Percentiles rank a stretch among this genome's conserved stretches.
Conservation (phyloP, 2,329 filamentous ascomycete genomes). For the Aspergillus ustus region DNA sequence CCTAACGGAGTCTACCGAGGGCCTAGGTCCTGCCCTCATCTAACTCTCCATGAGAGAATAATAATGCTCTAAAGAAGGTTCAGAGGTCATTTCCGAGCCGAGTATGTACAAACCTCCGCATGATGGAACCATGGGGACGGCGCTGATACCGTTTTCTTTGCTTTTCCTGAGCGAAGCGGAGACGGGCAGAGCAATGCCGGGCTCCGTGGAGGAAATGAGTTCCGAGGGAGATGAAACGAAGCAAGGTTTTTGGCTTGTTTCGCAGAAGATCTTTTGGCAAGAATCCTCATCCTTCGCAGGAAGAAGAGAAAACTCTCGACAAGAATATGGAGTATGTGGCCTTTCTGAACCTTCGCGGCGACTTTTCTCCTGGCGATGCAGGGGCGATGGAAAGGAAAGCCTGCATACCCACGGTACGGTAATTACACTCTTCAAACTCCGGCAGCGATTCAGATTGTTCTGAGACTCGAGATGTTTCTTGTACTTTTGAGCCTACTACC, state of each 20-base stretch:
- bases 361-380: constrained; percentile 15
- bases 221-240: constrained; percentile 12
- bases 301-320: constrained; percentile 6
- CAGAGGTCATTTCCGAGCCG: neutral
- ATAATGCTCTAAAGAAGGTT: neutral
- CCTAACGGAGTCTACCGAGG: constrained; percentile 5
- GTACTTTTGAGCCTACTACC: constrained; percentile 1
- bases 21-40: neutral
- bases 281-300: constrained; percentile 13
- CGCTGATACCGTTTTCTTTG: neutral
- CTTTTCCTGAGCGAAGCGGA: neutral
- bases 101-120: neutral
- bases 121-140: neutral
- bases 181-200: neutral
- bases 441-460: neutral
- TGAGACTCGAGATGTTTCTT: neutral
- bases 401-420: neutral
- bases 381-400: constrained; percentile 13
- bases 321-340: constrained; percentile 17
- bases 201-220: constrained; percentile 7
- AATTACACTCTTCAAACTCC: neutral
- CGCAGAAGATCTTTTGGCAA: neutral
- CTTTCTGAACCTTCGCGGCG: constrained; percentile 19
- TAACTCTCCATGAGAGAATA: neutral
- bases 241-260: neutral